These are phyloP conservation scores for Pisolithus thermaeus DNA, from an alignment of 1,284 basidiomycete genomes.

Conservation along the genomic window DNA sequence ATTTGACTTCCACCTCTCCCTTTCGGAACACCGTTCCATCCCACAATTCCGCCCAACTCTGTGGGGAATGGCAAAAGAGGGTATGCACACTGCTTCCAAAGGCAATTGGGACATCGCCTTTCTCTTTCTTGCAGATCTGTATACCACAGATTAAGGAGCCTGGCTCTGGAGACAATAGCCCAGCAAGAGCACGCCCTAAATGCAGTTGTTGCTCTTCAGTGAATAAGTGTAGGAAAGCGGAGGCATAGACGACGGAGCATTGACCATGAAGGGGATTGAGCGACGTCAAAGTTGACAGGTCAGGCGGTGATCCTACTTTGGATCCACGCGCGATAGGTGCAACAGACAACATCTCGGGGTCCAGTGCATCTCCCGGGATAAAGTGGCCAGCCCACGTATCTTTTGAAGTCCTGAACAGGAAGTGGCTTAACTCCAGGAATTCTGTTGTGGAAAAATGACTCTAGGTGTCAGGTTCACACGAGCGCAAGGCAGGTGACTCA, in stretches of 20 bases:
- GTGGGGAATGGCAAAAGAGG: not conserved
- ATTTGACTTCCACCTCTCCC: not conserved
- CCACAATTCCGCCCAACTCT: not conserved
- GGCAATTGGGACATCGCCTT: constrained; percentile 6
- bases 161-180: constrained; percentile 25
- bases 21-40: not conserved
- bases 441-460: not conserved
- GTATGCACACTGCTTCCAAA: constrained; percentile 22
- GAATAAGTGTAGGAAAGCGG: constrained; percentile 35
- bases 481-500: too few species aligned
- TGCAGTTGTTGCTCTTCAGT: constrained; percentile 27
- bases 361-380: constrained; percentile 3
- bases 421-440: constrained; percentile 1
- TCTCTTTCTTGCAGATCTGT: constrained; percentile 10
- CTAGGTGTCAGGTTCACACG: not conserved
- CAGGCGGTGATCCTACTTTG: too few species aligned
- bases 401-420: constrained; percentile 3
- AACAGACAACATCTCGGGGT: constrained; percentile 9
- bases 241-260: constrained; percentile 27
- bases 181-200: constrained; percentile 26
- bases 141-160: constrained; percentile 28
- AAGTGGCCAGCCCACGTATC: constrained; percentile 3
- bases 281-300: constrained; percentile 11
- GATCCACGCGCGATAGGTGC: not conserved
- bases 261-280: constrained; percentile 30